A percentile compares a stretch with the other conserved stretches of the same genome.
These are phyloP conservation scores for Aaosphaeria arxii DNA, from an alignment of 2,329 filamentous ascomycete genomes.

Conservation along the genomic window DNA sequence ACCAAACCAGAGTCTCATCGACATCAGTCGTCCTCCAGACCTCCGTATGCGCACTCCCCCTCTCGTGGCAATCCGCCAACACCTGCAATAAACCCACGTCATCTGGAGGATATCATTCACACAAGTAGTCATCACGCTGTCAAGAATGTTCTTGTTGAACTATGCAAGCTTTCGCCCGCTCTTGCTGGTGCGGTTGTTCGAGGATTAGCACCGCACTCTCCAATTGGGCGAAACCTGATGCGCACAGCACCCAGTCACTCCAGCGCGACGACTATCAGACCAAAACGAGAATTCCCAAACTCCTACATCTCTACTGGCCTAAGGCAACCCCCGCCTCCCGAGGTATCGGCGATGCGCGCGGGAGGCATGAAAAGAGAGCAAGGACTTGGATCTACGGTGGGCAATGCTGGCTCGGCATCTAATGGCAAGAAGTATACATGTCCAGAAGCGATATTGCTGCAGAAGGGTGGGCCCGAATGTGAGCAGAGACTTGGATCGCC, in stretches of 20 bases:
- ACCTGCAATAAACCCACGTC: slow-evolving; percentile 18
- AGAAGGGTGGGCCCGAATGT: too few relatives aligned
- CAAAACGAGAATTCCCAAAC: slow-evolving; percentile 4
- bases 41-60: background rate
- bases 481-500: too few relatives aligned
- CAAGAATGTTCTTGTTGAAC: slow-evolving; percentile 18
- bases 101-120: slow-evolving; percentile 25
- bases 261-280: slow-evolving; percentile 1
- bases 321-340: too few relatives aligned
- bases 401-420: too few relatives aligned
- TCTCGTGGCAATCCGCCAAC: background rate
- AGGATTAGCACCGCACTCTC: slow-evolving; percentile 28
- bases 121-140: slow-evolving; percentile 16
- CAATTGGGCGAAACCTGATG: slow-evolving; percentile 7
- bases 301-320: too few relatives aligned
- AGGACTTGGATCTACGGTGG: too few relatives aligned
- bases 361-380: too few relatives aligned
- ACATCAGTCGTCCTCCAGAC: background rate
- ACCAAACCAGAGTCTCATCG: background rate
- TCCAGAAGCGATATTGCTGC: too few relatives aligned
- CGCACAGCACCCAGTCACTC: slow-evolving; percentile 11
- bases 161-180: slow-evolving; percentile 30
- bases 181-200: slow-evolving; percentile 30
- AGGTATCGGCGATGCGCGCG: too few relatives aligned
- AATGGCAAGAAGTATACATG: too few relatives aligned